These are phyloP conservation scores for Multifurca ochricompacta DNA, from an alignment of 768 basidiomycete species.

Conservation along the genomic window DNA sequence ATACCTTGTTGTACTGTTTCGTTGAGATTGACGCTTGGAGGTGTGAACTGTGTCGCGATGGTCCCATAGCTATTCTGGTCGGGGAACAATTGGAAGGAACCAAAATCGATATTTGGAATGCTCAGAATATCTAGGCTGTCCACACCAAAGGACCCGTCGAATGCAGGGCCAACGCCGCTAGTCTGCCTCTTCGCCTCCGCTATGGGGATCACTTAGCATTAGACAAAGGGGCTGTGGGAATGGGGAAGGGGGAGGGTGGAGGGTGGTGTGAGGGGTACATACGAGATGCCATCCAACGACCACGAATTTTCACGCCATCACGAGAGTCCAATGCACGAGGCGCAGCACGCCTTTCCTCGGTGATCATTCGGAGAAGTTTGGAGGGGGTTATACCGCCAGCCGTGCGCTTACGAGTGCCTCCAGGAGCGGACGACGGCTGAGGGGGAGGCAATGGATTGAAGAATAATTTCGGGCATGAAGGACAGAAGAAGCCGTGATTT, in stretches of 20 bases:
- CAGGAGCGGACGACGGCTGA: conserved; percentile 19
- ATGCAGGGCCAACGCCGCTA: conserved; percentile 25
- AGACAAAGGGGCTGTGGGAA: too few relatives aligned
- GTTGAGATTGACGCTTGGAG: conserved; percentile 14
- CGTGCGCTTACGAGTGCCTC: conserved; percentile 6
- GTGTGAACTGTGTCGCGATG: not conserved
- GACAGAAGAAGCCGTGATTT: conserved; percentile 30
- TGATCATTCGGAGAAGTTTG: conserved; percentile 15
- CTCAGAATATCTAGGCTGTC: conserved; percentile 33
- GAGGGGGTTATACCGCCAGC: conserved; percentile 20
- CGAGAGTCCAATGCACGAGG: not conserved
- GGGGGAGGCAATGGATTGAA: conserved; percentile 12
- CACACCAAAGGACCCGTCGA: conserved; percentile 31
- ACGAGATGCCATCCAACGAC: conserved; percentile 23
- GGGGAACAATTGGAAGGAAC: conserved; percentile 34
- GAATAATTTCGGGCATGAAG: conserved; percentile 28
- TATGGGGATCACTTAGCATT: not conserved
- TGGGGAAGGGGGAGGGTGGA: too few relatives aligned
- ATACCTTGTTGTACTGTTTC: conserved; percentile 27
- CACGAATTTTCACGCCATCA: conserved; percentile 21
- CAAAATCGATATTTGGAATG: conserved; percentile 30
- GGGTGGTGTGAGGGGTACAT: not conserved
- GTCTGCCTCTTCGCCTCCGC: conserved; percentile 8
- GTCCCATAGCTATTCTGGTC: conserved; percentile 30
- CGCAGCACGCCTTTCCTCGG: conserved; percentile 16